Evolutionary conservation across 2,329 filamentous ascomycete genomes (phyloP).

Genomic region (Coniochaeta prunicola): DNA sequence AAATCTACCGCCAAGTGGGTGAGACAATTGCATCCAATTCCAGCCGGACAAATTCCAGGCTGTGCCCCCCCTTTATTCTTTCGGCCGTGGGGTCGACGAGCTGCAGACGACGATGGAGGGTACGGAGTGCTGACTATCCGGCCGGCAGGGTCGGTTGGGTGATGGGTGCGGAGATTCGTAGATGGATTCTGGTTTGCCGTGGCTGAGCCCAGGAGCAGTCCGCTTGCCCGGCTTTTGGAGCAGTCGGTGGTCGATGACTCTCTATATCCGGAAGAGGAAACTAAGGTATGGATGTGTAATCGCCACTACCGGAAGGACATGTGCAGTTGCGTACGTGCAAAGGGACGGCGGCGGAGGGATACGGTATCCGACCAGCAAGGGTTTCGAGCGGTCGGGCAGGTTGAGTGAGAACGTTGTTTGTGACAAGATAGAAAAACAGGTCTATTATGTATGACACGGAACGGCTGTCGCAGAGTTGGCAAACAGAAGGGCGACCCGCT

Average conservation of each 20-base stretch:
- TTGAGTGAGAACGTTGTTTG: background rate
- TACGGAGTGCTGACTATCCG: conserved; percentile 1
- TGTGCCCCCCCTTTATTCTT: conserved; percentile 1
- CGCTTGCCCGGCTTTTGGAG: background rate
- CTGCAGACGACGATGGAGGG: background rate
- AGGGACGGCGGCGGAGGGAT: background rate
- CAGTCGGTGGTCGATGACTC: background rate
- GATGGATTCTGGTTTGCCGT: background rate
- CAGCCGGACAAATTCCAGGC: background rate
- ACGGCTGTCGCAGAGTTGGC: background rate
- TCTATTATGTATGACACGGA: conserved; percentile 1
- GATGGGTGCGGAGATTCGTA: background rate
- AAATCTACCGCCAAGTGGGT: background rate
- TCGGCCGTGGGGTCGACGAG: background rate
- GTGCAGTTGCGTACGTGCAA: background rate
- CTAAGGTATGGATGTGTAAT: background rate
- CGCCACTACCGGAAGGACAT: background rate
- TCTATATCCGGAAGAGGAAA: background rate
- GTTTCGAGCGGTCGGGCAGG: background rate
- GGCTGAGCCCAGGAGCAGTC: background rate
- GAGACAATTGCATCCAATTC: background rate
- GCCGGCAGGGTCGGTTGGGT: background rate
- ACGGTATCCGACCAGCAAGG: background rate
- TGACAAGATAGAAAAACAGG: background rate
- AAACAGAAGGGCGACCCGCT: background rate